phyloP scores from a whole-genome alignment of 176 grass and related monocot species.

The Oryza glaberrima region DNA sequence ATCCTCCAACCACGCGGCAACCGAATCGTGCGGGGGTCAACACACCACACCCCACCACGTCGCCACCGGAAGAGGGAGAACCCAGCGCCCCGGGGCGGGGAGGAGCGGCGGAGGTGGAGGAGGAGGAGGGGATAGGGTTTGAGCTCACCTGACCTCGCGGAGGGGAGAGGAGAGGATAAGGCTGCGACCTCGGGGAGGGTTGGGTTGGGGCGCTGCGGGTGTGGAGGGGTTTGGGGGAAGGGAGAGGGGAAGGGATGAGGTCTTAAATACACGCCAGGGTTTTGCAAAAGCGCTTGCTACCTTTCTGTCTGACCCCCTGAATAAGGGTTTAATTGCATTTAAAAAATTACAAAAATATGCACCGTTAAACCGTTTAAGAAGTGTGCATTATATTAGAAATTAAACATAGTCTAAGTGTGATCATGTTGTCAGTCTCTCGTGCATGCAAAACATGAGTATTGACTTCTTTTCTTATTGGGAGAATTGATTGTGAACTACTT shows the following conservation, averaged over 20 bases:
- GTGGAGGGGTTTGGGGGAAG: not conserved
- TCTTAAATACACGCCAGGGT: conserved; percentile 48
- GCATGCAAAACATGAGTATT: too few species aligned
- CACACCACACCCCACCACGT: not conserved
- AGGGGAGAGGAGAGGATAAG: conserved; percentile 54
- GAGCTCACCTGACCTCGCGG: conserved; percentile 26
- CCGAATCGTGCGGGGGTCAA: not conserved
- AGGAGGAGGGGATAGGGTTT: not conserved
- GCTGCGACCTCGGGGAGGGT: conserved; percentile 42
- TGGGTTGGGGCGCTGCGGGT: conserved; percentile 3
- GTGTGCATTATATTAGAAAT: too few species aligned
- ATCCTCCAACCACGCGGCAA: not conserved
- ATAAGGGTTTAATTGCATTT: not conserved
- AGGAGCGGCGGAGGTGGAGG: not conserved
- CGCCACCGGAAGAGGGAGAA: not conserved
- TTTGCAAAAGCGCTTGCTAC: not conserved
- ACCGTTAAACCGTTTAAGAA: too few species aligned
- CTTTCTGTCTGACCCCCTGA: not conserved
- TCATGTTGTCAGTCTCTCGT: too few species aligned
- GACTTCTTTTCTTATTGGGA: too few species aligned
- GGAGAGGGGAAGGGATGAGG: conserved; percentile 27
- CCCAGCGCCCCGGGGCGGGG: not conserved
- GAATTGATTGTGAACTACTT: too few species aligned
- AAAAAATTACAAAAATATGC: too few species aligned
- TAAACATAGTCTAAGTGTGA: not conserved